Evolutionary conservation across 2,329 filamentous ascomycete species (phyloP), one percentile per base, ranked within the genome.

Genomic region (Neofusicoccum sp.): DNA sequence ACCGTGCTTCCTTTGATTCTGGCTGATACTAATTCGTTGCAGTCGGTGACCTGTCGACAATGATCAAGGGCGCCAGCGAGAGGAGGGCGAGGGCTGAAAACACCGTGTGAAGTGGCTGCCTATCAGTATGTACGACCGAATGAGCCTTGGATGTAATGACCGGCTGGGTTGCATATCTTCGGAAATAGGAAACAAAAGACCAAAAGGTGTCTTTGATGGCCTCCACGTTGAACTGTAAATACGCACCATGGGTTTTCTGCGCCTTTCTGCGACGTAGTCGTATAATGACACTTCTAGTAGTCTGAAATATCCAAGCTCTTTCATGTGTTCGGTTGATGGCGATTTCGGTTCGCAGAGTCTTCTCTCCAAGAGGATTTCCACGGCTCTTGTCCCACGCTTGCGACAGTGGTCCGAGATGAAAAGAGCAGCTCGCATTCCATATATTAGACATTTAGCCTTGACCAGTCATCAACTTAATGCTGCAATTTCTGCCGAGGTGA

Each of bases 1-100:
- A 2, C n/a, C 12, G 11, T 5, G 34, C 38, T 12, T 53, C 5
- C 26, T n/a, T 12, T 6, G 3, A 11, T 6, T 28, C 30, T 4
- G 12, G 24, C 14, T 24, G 9, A 36, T 5, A 33, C 63, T 64
- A 40, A 63, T 24, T 1, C 30, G 4, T 3, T 36, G 8, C 12
- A 54, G 78, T 81, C 43, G 74, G 77, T 60, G 78, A 81, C 65
- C 69, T 81, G 4, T 79, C 76, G 2, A 67, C 67, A 16, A 63
- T 78, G 49, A 70, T 81, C 68, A 80, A 78, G 70, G 77, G 77
- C 40, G 77, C 75, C 4, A 76, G 70, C 47, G 72, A 79, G 61
- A 70, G 65, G 61, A 63, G 64, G 28, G 54, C 28, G 36, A 8
- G 12, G 34, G 40, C 31, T 14, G 58, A 28, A 1, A 47, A 41